Conservation (phyloP, 2,329 filamentous ascomycete species). For the Metarhizium robertsii region DNA sequence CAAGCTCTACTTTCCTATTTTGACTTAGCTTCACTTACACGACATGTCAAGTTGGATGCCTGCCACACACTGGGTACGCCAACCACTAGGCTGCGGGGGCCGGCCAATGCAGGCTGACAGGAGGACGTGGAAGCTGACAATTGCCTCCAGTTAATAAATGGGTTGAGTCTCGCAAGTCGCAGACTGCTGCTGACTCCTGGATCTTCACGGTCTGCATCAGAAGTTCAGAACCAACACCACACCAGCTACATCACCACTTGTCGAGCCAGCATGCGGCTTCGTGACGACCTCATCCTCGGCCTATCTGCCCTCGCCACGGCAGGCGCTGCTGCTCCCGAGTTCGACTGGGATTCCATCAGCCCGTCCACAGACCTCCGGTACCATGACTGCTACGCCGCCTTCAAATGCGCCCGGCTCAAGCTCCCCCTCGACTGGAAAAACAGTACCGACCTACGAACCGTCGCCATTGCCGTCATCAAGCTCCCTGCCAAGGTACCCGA, state of each 20-base stretch:
- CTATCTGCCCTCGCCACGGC: neutral
- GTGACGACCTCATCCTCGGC: neutral
- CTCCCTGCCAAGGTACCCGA: constrained; percentile 28
- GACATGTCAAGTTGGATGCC: neutral
- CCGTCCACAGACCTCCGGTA: constrained; percentile 27
- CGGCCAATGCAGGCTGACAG: neutral
- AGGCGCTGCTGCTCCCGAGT: constrained; percentile 7
- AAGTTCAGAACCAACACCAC: neutral
- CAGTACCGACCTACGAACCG: constrained; percentile 15
- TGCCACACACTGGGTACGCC: neutral
- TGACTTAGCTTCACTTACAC: neutral
- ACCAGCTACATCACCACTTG: neutral
- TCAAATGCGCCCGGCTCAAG: constrained; percentile 30
- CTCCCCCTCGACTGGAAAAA: constrained; percentile 34
- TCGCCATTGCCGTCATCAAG: constrained; percentile 31
- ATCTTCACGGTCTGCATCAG: neutral
- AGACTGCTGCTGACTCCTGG: too few species aligned
- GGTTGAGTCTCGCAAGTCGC: too few species aligned
- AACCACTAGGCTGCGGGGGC: too few species aligned
- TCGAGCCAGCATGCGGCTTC: neutral
- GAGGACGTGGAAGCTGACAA: neutral
- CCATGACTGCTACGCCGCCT: constrained; percentile 27
- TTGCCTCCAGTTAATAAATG: too few species aligned
- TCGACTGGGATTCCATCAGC: constrained; percentile 26
- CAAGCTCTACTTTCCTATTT: neutral